These are phyloP conservation scores for Zygosaccharomyces sapae DNA, from an alignment of 1,139 yeast species.

Conservation along the genomic window DNA sequence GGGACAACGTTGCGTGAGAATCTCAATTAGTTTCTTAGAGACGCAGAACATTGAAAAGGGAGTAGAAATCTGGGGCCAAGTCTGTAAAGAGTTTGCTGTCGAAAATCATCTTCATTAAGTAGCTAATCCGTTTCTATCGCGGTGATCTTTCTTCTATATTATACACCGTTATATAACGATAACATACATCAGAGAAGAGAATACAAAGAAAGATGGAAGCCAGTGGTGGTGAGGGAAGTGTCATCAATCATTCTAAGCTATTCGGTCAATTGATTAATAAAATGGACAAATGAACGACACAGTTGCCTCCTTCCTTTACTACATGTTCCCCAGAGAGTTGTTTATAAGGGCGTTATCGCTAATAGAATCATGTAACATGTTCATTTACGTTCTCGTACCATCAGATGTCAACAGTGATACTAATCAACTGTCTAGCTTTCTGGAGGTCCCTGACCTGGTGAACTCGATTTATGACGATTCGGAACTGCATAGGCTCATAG, in stretches of 20 bases:
- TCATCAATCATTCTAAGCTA: conserved; percentile 25
- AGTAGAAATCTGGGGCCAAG: conserved; percentile 59
- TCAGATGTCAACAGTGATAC: conserved; percentile 2
- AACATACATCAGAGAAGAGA: background rate
- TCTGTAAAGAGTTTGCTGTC: conserved; percentile 37
- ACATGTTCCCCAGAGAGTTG: conserved; percentile 33
- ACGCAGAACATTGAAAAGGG: conserved; percentile 54
- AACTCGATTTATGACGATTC: conserved; percentile 16
- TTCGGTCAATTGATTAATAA: conserved; percentile 22
- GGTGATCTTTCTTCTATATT: background rate
- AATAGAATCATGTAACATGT: conserved; percentile 32
- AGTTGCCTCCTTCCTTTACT: conserved; percentile 33
- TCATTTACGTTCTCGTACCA: conserved; percentile 26
- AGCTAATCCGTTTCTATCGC: background rate
- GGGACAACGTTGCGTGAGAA: conserved; percentile 58
- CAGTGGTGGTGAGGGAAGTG: background rate
- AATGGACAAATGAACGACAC: conserved; percentile 27
- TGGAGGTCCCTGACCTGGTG: conserved; percentile 3
- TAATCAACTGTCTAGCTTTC: conserved; percentile 3
- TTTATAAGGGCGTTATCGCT: conserved; percentile 34
- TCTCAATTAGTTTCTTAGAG: conserved; percentile 57
- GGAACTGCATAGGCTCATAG: conserved; percentile 25
- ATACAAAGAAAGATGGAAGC: background rate
- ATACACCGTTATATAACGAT: background rate
- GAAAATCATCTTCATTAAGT: conserved; percentile 4